A percentile compares a stretch with the other conserved stretches of the same genome.
Evolutionary conservation across 805 yeast genomes (phyloP).

Genomic region (Komagataella phaffii): DNA sequence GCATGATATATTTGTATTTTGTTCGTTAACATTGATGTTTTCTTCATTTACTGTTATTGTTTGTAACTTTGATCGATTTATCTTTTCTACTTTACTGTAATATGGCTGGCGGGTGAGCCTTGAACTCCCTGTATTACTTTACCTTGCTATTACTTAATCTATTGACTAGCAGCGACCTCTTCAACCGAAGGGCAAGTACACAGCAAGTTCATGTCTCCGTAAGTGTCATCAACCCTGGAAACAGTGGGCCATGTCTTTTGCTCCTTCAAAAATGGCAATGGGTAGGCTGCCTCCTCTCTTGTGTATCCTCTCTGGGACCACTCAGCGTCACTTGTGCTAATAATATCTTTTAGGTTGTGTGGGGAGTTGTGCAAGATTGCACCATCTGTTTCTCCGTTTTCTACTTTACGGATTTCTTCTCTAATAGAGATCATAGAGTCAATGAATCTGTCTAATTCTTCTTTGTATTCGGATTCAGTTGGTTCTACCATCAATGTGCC

Average conservation of each 20-base stretch:
- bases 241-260: constrained; percentile 95
- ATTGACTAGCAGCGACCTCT: constrained; percentile 35
- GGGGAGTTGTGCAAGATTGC: constrained; percentile 79
- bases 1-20: not conserved
- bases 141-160: not conserved
- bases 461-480: constrained; percentile 85
- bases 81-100: not conserved
- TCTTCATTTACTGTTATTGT: not conserved
- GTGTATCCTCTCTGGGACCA: constrained; percentile 85
- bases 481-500: constrained; percentile 98
- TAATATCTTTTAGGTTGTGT: constrained; percentile 72
- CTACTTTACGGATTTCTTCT: constrained; percentile 63
- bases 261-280: constrained; percentile 57
- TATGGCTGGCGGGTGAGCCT: too few species aligned
- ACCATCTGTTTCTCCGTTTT: constrained; percentile 54
- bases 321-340: constrained; percentile 41
- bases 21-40: not conserved
- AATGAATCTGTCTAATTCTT: constrained; percentile 82
- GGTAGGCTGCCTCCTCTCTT: constrained; percentile 88
- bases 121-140: not conserved
- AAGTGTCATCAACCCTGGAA: constrained; percentile 85
- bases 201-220: constrained; percentile 82
- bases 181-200: constrained; percentile 90
- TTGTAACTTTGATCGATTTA: not conserved
- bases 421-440: constrained; percentile 78